Evolutionary conservation across 75 land plant species (phyloP), one percentile per base, ranked within the genome.

Genomic region (Pinus albicaulis): DNA sequence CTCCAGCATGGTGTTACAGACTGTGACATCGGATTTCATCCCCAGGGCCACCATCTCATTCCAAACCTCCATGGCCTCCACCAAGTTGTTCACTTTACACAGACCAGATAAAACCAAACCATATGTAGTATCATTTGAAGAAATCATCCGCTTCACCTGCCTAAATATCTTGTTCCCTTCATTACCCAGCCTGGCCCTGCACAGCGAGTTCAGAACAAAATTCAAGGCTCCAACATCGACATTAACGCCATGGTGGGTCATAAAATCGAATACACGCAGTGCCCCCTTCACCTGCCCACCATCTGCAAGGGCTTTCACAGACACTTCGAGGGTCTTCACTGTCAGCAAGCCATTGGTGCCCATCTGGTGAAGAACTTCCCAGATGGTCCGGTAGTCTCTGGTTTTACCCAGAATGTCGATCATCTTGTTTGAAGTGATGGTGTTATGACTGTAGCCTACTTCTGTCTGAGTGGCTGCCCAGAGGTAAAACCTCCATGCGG

Each of bases 41-140:
- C 84, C 88, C 14, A 78, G 84, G 41, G 78, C 84, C 66, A 82
- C 79, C 88, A 89, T 86, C 72, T 76, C 34, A 48, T 89, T 86
- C 88, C 88, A 86, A 15, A 86, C 12, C 75, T 82, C 86, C 20
- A 80, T 74, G 7, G 86, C 91, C 77, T 78, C 80, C 56, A 89
- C 68, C 73, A 86, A 53, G 61, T 86, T 82, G 3, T 88, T 88
- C 7, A 28, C 65, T 59, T 76, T 70, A 59, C 91, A 89, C 58
- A 80, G 84, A 22, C 86, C 88, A 44, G 56, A 61, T 2, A 89
- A 55, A 76, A 89, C 76, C 41, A 38, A 76, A 71, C 59, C 56
- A 59, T 89, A 89, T 22, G 86, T 86, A 17, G 17, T 72, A 74
- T 25, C 82, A 82, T 65, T 19, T 1, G 88, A 82, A 48, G 55